A percentile compares a stretch with the other conserved stretches of the same genome.
Conservation (phyloP, 2,329 filamentous ascomycete genomes). For the Calonectria henricotiae region DNA sequence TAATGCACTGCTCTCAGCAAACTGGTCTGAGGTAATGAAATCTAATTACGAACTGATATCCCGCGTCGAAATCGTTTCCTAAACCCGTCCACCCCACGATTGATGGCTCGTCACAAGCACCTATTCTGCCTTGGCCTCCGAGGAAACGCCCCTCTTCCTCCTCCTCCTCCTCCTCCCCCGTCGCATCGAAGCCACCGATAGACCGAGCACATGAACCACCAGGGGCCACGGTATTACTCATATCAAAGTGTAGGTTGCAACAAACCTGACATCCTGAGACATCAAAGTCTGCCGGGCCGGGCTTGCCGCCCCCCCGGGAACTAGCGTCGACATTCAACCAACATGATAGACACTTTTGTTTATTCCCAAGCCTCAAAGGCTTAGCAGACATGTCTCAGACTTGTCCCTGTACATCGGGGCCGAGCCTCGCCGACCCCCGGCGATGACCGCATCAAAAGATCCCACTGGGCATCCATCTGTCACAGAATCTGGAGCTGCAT, state of each 20-base stretch:
- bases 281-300: constrained; percentile 15
- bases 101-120: background rate
- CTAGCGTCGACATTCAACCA: constrained; percentile 12
- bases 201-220: constrained; percentile 14
- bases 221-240: constrained; percentile 13
- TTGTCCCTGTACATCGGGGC: background rate
- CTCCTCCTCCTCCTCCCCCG: background rate
- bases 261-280: constrained; percentile 14
- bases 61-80: constrained; percentile 2
- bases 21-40: background rate
- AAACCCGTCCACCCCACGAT: background rate
- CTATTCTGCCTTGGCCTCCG: background rate
- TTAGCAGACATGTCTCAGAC: background rate
- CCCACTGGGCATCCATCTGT: background rate
- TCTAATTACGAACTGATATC: background rate
- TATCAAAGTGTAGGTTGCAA: constrained; percentile 13
- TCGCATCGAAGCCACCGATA: background rate
- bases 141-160: background rate
- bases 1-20: background rate
- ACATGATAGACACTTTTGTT: constrained; percentile 8
- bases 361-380: constrained; percentile 5
- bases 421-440: constrained; percentile 32
- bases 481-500: constrained; percentile 20
- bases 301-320: constrained; percentile 13
- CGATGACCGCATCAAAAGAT: constrained; percentile 17